Evolutionary conservation across 2,329 filamentous ascomycete genomes (phyloP), one percentile per base, ranked within the genome.

Genomic region (Aspergillus bombycis): DNA sequence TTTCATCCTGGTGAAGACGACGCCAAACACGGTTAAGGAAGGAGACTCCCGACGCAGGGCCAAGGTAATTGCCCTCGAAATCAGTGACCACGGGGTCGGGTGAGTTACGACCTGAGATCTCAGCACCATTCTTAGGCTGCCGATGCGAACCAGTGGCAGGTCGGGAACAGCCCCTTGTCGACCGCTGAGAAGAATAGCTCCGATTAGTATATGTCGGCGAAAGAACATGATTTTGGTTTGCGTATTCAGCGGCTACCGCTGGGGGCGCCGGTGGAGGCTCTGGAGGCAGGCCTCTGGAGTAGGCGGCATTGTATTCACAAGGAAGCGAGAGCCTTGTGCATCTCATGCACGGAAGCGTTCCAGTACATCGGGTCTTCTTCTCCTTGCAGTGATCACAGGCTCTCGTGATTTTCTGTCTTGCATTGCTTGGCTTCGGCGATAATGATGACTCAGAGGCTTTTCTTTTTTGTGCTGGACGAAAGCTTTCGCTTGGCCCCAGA

Each of bases 21-120:
- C 90, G 74, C 88, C 91, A 81, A 83, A 89, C 80, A 82, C 89
- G 88, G 75, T 91, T 67, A 80, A 92, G 76, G 78, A 89, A 82
- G 68, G 85, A 78, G 70, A 84, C 72, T 50, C 82, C 71, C 71
- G 85, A 81, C 4, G 85, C 83, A 16, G 82, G 81, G 11, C 85
- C 85, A n/a, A 85, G 78, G 65, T 85, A 84, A 58, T 87, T 84
- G 1, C 83, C 84, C 65, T 84, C 81, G 12, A 85, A 81, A 63
- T 85, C 83, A 1, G 83, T 80, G 23, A 79, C 78, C 6, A 77
- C 79, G 4, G 79, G 78, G 56, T 81, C 83, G 1, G 81, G 83
- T 1, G 82, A 86, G 50, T 72, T 73, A 16, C 73, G 74, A 30
- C 68, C 61, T 2, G 72, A 74, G 12, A 66, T 52, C 34, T 65